These are phyloP conservation scores for Acaromyces ingoldii DNA, from an alignment of 1,284 basidiomycete genomes.

Conservation along the genomic window DNA sequence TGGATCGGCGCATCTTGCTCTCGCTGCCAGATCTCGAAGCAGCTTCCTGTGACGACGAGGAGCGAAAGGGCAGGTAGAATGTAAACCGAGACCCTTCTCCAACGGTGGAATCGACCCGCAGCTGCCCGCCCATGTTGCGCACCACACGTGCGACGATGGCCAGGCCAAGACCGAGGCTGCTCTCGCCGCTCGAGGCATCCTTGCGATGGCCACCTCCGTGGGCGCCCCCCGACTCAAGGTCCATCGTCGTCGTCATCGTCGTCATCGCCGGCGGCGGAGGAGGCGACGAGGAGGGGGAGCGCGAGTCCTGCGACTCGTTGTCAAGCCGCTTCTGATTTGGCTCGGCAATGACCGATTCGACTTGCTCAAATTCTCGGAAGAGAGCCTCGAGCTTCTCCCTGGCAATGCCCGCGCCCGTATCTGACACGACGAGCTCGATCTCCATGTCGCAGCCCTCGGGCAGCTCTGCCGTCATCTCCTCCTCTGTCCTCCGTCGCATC, in stretches of 20 bases:
- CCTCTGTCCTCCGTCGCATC: constrained; percentile 54
- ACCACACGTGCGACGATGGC: constrained; percentile 79
- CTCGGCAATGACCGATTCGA: constrained; percentile 58
- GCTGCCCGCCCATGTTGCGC: constrained; percentile 71
- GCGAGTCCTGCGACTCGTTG: constrained; percentile 15
- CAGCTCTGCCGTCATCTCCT: constrained; percentile 19
- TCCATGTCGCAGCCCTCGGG: constrained; percentile 53
- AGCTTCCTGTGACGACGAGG: constrained; percentile 21
- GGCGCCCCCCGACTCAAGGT: neutral
- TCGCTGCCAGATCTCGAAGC: constrained; percentile 7
- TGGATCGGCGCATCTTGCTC: constrained; percentile 21
- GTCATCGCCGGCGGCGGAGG: neutral
- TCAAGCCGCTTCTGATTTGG: neutral
- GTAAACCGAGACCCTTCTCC: constrained; percentile 69
- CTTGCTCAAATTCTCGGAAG: constrained; percentile 80
- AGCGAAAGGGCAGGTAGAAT: constrained; percentile 62
- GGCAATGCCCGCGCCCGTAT: constrained; percentile 73
- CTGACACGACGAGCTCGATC: constrained; percentile 69
- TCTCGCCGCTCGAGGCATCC: no score
- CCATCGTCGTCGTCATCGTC: neutral
- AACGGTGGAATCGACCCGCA: constrained; percentile 70
- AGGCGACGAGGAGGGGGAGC: constrained; percentile 15
- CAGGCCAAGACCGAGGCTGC: constrained; percentile 62
- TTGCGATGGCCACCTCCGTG: neutral
- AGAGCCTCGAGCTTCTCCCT: constrained; percentile 70